These are phyloP conservation scores for Aurinia saxatilis DNA, from an alignment of 345 rosid species.

Conservation along the genomic window DNA sequence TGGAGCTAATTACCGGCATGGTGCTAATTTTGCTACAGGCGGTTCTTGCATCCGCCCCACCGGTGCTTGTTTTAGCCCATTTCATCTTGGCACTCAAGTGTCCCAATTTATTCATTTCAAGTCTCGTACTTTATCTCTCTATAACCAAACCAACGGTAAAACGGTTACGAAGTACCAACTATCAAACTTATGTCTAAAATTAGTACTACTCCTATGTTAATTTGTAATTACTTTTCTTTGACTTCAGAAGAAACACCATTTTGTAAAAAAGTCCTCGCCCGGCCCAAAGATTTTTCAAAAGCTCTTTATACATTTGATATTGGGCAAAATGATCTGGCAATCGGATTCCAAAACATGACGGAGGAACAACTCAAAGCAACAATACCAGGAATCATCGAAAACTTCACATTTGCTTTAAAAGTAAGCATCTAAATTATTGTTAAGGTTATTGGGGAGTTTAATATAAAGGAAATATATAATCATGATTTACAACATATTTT, in stretches of 20 bases:
- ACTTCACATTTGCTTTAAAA: slow-evolving; percentile 41
- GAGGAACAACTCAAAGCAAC: slow-evolving; percentile 43
- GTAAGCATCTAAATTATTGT: slow-evolving; percentile 21
- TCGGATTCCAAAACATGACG: slow-evolving; percentile 40
- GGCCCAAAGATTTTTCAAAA: slow-evolving; percentile 59
- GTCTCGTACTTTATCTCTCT: slow-evolving; percentile 37
- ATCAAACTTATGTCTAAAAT: not conserved
- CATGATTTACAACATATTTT: not conserved
- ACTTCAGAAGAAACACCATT: slow-evolving; percentile 8
- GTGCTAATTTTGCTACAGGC: slow-evolving; percentile 74
- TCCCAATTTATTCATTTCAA: slow-evolving; percentile 53
- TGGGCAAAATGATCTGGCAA: slow-evolving; percentile 64
- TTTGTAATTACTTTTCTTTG: not conserved
- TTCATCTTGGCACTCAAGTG: slow-evolving; percentile 60
- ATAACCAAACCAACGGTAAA: slow-evolving; percentile 30
- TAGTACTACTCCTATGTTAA: no score
- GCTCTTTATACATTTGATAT: slow-evolving; percentile 65
- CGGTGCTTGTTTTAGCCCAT: slow-evolving; percentile 43
- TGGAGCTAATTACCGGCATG: slow-evolving; percentile 50
- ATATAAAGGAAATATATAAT: not conserved
- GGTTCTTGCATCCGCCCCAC: slow-evolving; percentile 65
- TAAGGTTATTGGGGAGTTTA: not conserved
- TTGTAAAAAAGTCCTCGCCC: slow-evolving; percentile 43
- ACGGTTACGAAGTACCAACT: not conserved
- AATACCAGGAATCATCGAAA: slow-evolving; percentile 43